phyloP scores from a whole-genome alignment of 2,329 filamentous ascomycete species.

The Sclerotinia borealis region DNA sequence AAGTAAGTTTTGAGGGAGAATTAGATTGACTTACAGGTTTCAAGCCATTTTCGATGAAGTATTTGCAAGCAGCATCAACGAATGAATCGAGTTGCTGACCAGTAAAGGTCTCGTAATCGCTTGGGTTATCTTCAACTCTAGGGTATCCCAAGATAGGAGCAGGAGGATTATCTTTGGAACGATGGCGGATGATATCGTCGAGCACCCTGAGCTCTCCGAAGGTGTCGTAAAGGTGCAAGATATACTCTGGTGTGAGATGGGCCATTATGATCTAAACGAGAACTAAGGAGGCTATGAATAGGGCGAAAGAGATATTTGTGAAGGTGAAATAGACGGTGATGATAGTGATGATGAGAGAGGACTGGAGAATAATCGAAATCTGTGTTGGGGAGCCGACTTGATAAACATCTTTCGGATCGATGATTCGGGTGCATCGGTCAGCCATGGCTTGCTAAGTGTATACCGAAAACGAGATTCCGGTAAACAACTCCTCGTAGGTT shows the following conservation, averaged over 20 bases:
- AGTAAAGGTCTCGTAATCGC: slow-evolving; percentile 21
- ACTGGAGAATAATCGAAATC: neutral
- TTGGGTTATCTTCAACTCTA: slow-evolving; percentile 15
- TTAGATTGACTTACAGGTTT: slow-evolving; percentile 13
- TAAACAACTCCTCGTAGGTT: neutral
- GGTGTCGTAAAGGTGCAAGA: slow-evolving; percentile 14
- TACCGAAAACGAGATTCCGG: slow-evolving; percentile 2
- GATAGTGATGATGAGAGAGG: neutral
- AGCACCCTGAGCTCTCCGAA: slow-evolving; percentile 16
- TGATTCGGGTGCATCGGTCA: neutral
- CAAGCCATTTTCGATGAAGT: slow-evolving; percentile 6
- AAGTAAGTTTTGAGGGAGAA: neutral
- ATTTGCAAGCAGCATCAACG: slow-evolving; percentile 21
- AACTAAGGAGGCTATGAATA: neutral
- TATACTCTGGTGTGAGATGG: slow-evolving; percentile 14
- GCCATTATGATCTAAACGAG: slow-evolving; percentile 10
- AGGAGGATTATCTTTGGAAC: slow-evolving; percentile 17
- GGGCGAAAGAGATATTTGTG: neutral
- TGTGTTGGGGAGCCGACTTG: neutral
- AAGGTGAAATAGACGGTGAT: neutral
- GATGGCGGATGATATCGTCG: slow-evolving; percentile 19
- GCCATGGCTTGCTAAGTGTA: neutral
- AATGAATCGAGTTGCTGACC: slow-evolving; percentile 20
- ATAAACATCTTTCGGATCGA: slow-evolving; percentile 3
- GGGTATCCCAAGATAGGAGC: slow-evolving; percentile 22